Evolutionary conservation across 495 filamentous ascomycete species (phyloP), one percentile per base, ranked within the genome.

Genomic region (Melanomma pulvis-pyrius): DNA sequence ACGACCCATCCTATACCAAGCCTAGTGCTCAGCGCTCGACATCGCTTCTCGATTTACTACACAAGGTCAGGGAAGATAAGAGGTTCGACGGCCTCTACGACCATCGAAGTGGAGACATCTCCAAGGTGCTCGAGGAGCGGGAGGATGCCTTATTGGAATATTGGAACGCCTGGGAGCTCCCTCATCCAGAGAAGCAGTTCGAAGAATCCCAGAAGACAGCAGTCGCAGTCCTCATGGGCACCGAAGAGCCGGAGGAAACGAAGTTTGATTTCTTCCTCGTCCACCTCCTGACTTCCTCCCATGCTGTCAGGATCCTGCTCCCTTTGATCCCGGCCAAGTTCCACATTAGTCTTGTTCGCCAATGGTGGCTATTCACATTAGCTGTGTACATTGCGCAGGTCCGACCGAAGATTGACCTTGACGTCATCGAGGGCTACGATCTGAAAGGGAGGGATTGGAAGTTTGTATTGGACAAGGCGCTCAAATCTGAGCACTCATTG

Each of bases 301-400:
- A 98, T 74, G 94, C 94, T 0, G 86, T 96, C 7, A 84, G 94
- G 1, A 89, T 94, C 26, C 74, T 98, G 9, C 81, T 98, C 1
- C 94, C 94, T 0, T 73, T 90, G 6, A 81, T 96, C 15, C 93
- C 92, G 0, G 74, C 81, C 3, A 84, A 85, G 69, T 91, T 85
- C 63, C 92, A 94, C 65, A 72, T 91, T 39, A 79, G 79, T 19
- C 77, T 98, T 19, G 83, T 96, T 8, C 82, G 86, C 19, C 88
- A 93, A 72, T 96, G 96, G 90, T 97, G 91, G 92, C 77, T 98
- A 3, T 81, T 96, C 44, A 87, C 88, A 0, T 72, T 97, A 29
- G 81, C 87, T 0, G 84, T 92, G 1, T 98, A 96, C 66, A 85
- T 94, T 29, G 79, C 85, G 0, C 88, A 91, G 74, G 71, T 90